Evolutionary conservation across 1,139 yeast genomes (phyloP).

Genomic region (Candida tetrigidarum): DNA sequence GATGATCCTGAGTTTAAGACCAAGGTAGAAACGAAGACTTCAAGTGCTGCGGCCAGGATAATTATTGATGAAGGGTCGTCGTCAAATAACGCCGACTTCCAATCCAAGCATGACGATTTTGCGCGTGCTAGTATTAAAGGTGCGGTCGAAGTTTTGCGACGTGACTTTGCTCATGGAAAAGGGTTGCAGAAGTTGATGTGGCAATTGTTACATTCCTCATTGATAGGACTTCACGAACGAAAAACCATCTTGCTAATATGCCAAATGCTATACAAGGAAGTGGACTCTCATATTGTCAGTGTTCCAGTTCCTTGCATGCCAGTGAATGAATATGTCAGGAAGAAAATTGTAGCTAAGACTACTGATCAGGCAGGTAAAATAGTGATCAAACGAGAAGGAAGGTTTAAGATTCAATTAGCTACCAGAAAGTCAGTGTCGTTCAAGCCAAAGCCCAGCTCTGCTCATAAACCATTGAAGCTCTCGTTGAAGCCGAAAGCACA

Average conservation of each 20-base stretch:
- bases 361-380: conserved; percentile 48
- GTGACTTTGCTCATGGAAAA: conserved; percentile 65
- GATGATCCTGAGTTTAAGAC: conserved; percentile 64
- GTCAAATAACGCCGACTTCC: conserved; percentile 36
- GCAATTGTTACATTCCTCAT: conserved; percentile 68
- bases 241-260: conserved; percentile 68
- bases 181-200: conserved; percentile 67
- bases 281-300: conserved; percentile 61
- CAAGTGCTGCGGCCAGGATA: conserved; percentile 31
- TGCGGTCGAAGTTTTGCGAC: conserved; percentile 66
- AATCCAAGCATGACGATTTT: conserved; percentile 46
- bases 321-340: conserved; percentile 48
- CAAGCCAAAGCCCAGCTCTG: conserved; percentile 1
- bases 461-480: conserved; percentile 20
- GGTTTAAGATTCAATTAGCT: conserved; percentile 47
- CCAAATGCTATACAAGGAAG: conserved; percentile 67
- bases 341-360: conserved; percentile 62
- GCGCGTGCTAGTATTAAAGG: conserved; percentile 59
- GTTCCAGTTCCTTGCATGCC: conserved; percentile 64
- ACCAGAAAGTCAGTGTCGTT: conserved; percentile 22
- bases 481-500: conserved; percentile 12
- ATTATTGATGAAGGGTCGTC: conserved; percentile 55
- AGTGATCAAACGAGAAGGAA: conserved; percentile 45
- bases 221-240: conserved; percentile 61
- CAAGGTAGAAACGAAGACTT: conserved; percentile 28